Conservation (phyloP, 2,329 filamentous ascomycete species). For the Ceratocystis alfenasii region DNA sequence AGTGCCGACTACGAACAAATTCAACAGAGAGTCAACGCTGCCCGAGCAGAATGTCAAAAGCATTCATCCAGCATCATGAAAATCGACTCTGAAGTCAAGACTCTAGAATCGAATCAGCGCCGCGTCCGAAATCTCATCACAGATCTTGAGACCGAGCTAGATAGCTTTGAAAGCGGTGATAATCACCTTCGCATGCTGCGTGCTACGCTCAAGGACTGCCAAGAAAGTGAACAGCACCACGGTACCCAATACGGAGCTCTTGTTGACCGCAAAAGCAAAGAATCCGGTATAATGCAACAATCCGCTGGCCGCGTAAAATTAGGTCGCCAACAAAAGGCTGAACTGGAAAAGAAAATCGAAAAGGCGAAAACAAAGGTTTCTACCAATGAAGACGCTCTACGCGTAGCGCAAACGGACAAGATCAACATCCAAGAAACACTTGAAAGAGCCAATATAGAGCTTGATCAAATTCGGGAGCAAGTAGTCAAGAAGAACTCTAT, state of each 20-base stretch:
- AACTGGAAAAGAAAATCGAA: constrained; percentile 4
- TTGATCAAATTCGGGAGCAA: constrained; percentile 34
- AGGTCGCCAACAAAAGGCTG: background rate
- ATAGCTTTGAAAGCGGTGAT: constrained; percentile 56
- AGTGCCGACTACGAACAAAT: constrained; percentile 42
- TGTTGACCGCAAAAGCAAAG: constrained; percentile 37
- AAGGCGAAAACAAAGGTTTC: constrained; percentile 16
- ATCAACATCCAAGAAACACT: constrained; percentile 10
- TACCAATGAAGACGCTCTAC: constrained; percentile 31
- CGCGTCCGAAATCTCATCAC: constrained; percentile 33
- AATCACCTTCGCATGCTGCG: constrained; percentile 50
- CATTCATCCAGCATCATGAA: constrained; percentile 38
- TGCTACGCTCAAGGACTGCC: constrained; percentile 42
- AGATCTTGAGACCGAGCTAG: constrained; percentile 45
- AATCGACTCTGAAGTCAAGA: constrained; percentile 7
- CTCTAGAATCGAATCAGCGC: constrained; percentile 27
- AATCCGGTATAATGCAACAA: constrained; percentile 24
- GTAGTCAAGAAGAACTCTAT: constrained; percentile 26
- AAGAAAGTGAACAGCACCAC: constrained; percentile 36
- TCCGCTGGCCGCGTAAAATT: background rate
- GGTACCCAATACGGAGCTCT: constrained; percentile 46
- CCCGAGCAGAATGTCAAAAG: constrained; percentile 38
- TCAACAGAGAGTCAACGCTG: constrained; percentile 36
- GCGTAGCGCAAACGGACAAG: constrained; percentile 19
- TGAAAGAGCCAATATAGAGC: constrained; percentile 34